phyloP scores from a whole-genome alignment of 805 yeast species.

The Priceomyces castillae region DNA sequence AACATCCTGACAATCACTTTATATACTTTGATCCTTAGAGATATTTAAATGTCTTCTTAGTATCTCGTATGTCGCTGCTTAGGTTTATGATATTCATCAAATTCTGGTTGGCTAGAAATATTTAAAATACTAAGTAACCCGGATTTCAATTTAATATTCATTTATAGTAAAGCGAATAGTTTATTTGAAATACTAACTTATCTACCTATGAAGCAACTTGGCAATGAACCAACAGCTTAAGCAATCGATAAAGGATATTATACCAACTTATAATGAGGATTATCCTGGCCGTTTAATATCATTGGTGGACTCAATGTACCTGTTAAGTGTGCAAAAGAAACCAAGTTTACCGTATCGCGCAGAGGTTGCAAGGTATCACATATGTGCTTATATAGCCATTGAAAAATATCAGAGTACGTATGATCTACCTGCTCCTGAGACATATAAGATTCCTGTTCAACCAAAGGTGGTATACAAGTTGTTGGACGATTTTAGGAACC shows the following conservation, averaged over 20 bases:
- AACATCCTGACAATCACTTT: constrained; percentile 15
- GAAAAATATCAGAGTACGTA: constrained; percentile 45
- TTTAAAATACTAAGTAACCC: constrained; percentile 14
- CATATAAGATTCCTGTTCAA: constrained; percentile 58
- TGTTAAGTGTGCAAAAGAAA: constrained; percentile 49
- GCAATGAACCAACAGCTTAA: constrained; percentile 18
- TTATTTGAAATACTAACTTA: too few species aligned
- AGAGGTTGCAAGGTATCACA: constrained; percentile 64
- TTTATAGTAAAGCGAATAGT: too few species aligned
- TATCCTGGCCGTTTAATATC: constrained; percentile 41
- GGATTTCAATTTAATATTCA: constrained; percentile 7
- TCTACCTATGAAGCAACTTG: too few species aligned
- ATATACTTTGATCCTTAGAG: neutral
- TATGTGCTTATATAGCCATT: constrained; percentile 63
- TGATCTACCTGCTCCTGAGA: constrained; percentile 47
- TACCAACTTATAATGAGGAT: constrained; percentile 47
- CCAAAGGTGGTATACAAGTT: constrained; percentile 40
- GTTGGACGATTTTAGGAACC: constrained; percentile 44
- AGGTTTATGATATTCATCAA: constrained; percentile 9
- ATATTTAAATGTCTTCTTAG: neutral
- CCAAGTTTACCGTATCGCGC: constrained; percentile 49
- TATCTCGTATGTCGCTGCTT: neutral
- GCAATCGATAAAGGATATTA: constrained; percentile 45
- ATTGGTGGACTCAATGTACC: constrained; percentile 46
- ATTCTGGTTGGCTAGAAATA: constrained; percentile 26